Evolutionary conservation across 2,329 filamentous ascomycete genomes (phyloP), one percentile per base, ranked within the genome.

Genomic region (Sporothrix variecibatus): DNA sequence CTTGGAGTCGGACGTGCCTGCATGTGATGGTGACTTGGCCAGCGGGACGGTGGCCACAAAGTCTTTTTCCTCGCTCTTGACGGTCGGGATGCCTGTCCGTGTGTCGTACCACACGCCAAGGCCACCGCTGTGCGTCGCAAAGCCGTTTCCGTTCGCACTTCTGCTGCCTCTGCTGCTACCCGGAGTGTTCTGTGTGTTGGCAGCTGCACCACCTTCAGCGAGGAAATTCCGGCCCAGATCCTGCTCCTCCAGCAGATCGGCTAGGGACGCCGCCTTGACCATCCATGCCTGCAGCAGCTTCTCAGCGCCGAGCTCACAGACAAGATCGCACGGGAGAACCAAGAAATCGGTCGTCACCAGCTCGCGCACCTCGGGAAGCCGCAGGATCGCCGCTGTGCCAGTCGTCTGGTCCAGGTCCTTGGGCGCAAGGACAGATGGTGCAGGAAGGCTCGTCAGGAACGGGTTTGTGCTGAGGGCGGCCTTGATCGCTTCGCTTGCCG

Each of bases 61-160:
- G 80, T 98, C 95, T 1, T 94, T 96, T 81, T 97, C 94, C 81
- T 98, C 94, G 64, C 92, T 92, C 83, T 98, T 98, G 76, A 95
- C 88, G 49, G 90, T 90, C 6, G 90, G 90, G 12, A 75, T 62
- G 76, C 92, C 92, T 1, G 85, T 83, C 80, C 94, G 94, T 1
- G 94, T 97, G 79, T 95, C 90, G 82, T 98, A 98, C 91, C 93
- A 98, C 1, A 99, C 93, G 6, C 93, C 92, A 51, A 98, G 85
- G 1, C 94, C 96, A 58, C 95, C 94, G 82, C 92, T 92, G 76
- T 89, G 87, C 7, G 53, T 53, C 7, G 69, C 51, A 68, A 51
- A 72, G 34, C 80, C 79, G 71, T 80, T 68, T 71, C 46, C 81
- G 81, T 17, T 80, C 78, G 1, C 80, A 62, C 49, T 34, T 12